Evolutionary conservation across 2,329 filamentous ascomycete genomes (phyloP).

Genomic region (Neonectria magnoliae): DNA sequence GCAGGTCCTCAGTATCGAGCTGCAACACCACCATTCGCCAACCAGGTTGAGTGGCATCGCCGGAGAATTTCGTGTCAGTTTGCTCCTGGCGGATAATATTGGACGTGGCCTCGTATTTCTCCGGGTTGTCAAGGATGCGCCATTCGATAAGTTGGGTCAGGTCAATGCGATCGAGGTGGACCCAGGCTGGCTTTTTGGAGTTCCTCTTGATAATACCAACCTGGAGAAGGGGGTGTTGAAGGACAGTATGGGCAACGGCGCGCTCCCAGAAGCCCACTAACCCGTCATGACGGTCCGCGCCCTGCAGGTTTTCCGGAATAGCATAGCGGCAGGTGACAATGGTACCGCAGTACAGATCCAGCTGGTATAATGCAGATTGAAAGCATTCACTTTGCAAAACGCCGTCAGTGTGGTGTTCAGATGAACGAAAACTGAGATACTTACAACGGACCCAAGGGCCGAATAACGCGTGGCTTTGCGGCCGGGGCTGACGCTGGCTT

Average conservation of each 20-base stretch:
- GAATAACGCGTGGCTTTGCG: conserved; percentile 11
- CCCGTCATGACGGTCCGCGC: background rate
- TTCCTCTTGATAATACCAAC: conserved; percentile 11
- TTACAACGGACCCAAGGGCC: conserved; percentile 16
- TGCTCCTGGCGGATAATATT: background rate
- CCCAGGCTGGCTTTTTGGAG: conserved; percentile 1
- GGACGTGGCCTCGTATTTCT: conserved; percentile 2
- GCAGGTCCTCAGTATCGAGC: background rate
- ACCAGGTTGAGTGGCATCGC: background rate
- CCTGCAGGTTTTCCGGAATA: conserved; percentile 6
- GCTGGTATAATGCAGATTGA: conserved; percentile 7
- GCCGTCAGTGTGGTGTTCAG: background rate
- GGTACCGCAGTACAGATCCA: conserved; percentile 15
- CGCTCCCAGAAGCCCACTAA: conserved; percentile 7
- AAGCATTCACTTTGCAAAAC: conserved; percentile 7
- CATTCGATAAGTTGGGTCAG: conserved; percentile 12
- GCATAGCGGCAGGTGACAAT: conserved; percentile 9
- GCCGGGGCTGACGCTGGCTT: background rate
- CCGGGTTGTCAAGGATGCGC: background rate
- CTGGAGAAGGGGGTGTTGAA: conserved; percentile 23
- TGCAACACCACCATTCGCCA: conserved; percentile 13
- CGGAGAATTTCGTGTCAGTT: conserved; percentile 4
- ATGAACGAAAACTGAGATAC: background rate
- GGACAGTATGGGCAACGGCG: conserved; percentile 15
- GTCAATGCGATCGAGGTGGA: conserved; percentile 6